A percentile compares a stretch with the other conserved stretches of the same genome.
Conservation (phyloP, 345 rosid genomes). For the Schrenkiella parvula region DNA sequence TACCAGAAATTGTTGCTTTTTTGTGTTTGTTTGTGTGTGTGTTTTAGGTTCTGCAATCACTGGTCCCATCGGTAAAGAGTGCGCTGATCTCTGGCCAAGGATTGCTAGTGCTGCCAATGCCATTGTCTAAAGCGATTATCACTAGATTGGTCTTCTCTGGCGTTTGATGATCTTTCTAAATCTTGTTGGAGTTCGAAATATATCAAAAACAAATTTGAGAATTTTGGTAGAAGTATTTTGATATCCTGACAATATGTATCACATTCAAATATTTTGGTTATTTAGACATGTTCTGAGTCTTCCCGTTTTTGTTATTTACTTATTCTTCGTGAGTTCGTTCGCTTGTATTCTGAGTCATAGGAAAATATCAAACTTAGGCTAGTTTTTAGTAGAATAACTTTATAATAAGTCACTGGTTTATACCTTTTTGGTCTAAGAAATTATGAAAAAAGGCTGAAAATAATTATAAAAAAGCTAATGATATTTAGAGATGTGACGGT, state of each 20-base stretch:
- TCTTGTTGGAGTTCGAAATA: background rate
- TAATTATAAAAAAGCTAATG: too few relatives aligned
- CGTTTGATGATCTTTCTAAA: background rate
- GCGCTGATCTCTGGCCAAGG: slow-evolving; percentile 90
- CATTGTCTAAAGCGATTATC: slow-evolving; percentile 31
- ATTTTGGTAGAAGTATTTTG: slow-evolving; percentile 7
- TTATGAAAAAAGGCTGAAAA: background rate
- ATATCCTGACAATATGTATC: background rate
- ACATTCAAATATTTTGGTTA: slow-evolving; percentile 4
- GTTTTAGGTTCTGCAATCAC: slow-evolving; percentile 81
- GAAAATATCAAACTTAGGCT: background rate
- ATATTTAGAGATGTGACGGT: background rate
- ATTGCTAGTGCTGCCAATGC: slow-evolving; percentile 85
- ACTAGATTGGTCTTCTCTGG: background rate
- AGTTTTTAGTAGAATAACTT: background rate
- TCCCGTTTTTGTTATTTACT: too few relatives aligned
- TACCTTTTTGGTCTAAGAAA: background rate
- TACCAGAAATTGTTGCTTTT: background rate
- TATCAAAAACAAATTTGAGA: background rate
- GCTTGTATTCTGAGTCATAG: background rate
- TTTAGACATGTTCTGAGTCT: background rate
- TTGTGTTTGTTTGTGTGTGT: background rate
- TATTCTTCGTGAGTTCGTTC: background rate
- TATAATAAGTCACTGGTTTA: too few relatives aligned
- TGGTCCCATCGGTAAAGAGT: slow-evolving; percentile 94